A percentile compares a stretch with the other conserved stretches of the same genome.
Evolutionary conservation across 2,329 filamentous ascomycete genomes (phyloP).

Genomic region (Sporothrix dimorphospora): DNA sequence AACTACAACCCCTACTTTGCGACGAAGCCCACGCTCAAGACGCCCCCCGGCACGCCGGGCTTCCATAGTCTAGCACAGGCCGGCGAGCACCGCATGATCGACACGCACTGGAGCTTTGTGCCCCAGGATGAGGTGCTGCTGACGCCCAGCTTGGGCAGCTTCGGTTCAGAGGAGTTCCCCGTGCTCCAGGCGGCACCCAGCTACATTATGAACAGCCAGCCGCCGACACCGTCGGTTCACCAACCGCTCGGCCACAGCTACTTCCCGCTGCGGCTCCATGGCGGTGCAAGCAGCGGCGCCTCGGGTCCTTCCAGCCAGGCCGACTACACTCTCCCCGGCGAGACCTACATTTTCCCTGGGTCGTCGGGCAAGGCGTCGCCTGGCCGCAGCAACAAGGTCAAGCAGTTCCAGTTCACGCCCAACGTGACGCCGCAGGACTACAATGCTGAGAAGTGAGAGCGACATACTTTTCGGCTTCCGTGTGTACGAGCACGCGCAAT

Average conservation of each 20-base stretch:
- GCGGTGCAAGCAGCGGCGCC: conserved; percentile 38
- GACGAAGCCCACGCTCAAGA: conserved; percentile 25
- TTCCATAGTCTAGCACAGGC: not conserved
- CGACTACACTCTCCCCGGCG: conserved; percentile 58
- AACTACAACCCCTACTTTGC: conserved; percentile 19
- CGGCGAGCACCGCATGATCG: conserved; percentile 43
- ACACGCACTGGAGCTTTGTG: conserved; percentile 37
- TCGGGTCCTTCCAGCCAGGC: conserved; percentile 40
- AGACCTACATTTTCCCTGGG: conserved; percentile 43
- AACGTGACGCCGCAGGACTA: conserved; percentile 52
- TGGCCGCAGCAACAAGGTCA: conserved; percentile 43
- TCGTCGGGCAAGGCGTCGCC: conserved; percentile 45
- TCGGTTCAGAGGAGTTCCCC: conserved; percentile 51
- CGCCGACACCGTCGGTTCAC: conserved; percentile 53
- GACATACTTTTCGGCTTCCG: not conserved
- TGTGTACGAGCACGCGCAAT: not conserved
- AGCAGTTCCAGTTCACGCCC: conserved; percentile 51
- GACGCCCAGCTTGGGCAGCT: conserved; percentile 51
- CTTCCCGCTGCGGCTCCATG: conserved; percentile 37
- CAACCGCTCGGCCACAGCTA: conserved; percentile 51
- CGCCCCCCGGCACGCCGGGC: conserved; percentile 31
- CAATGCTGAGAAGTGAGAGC: not conserved
- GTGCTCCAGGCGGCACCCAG: conserved; percentile 45
- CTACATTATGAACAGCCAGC: conserved; percentile 54
- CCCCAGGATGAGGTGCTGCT: conserved; percentile 54